Percentiles rank a stretch among this genome's conserved stretches.
phyloP scores from a whole-genome alignment of 192 early-diverging fungal genomes.

The Coemansia sp. region DNA sequence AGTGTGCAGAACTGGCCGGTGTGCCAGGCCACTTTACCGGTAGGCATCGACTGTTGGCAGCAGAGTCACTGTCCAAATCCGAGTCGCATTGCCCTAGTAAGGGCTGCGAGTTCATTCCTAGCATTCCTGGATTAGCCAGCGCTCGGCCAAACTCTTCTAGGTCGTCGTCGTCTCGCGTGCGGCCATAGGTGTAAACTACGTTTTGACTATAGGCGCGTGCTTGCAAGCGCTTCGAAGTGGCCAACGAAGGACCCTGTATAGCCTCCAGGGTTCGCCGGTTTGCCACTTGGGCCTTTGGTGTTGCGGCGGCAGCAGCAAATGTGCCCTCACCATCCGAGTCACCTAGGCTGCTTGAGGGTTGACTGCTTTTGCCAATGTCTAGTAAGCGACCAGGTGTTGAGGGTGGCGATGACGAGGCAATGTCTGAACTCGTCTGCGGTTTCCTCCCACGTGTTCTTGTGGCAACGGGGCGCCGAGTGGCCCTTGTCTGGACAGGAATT shows the following conservation, averaged over 20 bases:
- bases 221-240: conserved; percentile 49
- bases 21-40: conserved; percentile 3
- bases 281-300: conserved; percentile 28
- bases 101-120: conserved; percentile 9
- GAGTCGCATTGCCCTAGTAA: conserved; percentile 15
- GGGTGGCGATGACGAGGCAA: conserved; percentile 52
- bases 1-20: background rate
- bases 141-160: conserved; percentile 23
- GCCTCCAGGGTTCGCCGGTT: conserved; percentile 13
- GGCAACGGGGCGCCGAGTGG: conserved; percentile 3
- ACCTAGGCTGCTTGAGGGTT: conserved; percentile 20
- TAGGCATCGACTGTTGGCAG: background rate
- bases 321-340: conserved; percentile 22
- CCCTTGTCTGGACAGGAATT: conserved; percentile 8
- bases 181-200: conserved; percentile 55
- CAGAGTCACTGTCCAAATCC: conserved; percentile 3
- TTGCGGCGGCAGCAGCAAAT: conserved; percentile 10
- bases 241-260: conserved; percentile 40
- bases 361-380: conserved; percentile 26
- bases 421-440: conserved; percentile 8
- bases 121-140: conserved; percentile 15
- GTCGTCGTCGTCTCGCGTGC: conserved; percentile 32
- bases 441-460: background rate
- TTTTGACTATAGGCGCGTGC: conserved; percentile 38
- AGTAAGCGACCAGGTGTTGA: conserved; percentile 33